Percentiles rank a stretch among this genome's conserved stretches.
These are phyloP conservation scores for Neurospora sp. DNA, from an alignment of 495 filamentous ascomycete species.

Conservation along the genomic window DNA sequence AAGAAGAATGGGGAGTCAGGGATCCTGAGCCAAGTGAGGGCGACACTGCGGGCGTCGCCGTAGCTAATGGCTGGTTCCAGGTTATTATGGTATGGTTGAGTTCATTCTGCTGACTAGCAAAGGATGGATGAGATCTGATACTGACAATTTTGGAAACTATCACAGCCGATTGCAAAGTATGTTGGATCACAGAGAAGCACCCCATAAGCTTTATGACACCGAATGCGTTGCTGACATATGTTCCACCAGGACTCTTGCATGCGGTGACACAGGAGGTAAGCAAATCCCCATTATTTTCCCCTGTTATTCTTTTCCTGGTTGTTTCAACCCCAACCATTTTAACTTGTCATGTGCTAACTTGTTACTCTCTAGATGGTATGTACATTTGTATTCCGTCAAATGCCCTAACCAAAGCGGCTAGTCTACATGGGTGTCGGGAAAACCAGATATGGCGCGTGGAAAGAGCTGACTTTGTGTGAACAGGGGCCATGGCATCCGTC, in stretches of 20 bases:
- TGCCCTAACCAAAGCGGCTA: not conserved
- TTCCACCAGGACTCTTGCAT: constrained; percentile 14
- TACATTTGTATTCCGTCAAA: not conserved
- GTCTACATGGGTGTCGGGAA: not conserved
- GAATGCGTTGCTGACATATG: not conserved
- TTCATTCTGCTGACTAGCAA: no score
- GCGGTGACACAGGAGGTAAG: constrained; percentile 25
- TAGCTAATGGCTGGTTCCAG: constrained; percentile 57
- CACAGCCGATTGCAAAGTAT: constrained; percentile 13
- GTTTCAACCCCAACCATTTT: not conserved
- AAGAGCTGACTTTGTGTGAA: constrained; percentile 1
- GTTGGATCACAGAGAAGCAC: not conserved
- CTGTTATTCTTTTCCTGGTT: not conserved
- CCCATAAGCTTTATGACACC: not conserved
- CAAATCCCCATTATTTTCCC: not conserved
- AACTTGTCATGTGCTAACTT: constrained; percentile 1
- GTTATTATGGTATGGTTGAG: constrained; percentile 42
- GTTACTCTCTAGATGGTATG: not conserved
- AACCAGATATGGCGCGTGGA: not conserved
- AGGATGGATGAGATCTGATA: no score
- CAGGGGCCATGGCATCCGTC: constrained; percentile 74
- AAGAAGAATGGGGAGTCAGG: constrained; percentile 64
- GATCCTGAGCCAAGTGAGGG: constrained; percentile 35
- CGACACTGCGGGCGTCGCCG: constrained; percentile 8
- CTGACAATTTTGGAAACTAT: not conserved